Conservation (phyloP, 2,329 filamentous ascomycete genomes). For the Akanthomyces dipterigenus region DNA sequence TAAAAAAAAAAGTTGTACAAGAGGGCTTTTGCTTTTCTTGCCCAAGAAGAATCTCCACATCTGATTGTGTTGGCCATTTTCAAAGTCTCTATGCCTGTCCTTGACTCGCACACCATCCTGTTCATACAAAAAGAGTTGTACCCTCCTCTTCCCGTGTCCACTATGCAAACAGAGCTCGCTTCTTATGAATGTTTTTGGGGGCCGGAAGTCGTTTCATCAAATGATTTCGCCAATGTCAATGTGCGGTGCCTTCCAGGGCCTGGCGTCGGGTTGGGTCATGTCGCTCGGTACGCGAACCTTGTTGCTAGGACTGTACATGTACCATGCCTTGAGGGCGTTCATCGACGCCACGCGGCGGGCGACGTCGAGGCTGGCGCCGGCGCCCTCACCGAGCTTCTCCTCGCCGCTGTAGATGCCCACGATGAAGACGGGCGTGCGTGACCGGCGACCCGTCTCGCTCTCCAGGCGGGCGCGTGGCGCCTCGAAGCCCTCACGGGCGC, state of each 20-base stretch:
- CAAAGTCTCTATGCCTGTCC: neutral
- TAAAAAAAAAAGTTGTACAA: conserved; percentile 18
- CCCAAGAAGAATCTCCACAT: neutral
- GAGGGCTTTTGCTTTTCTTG: neutral
- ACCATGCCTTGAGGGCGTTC: conserved; percentile 86
- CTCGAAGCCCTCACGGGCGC: conserved; percentile 84
- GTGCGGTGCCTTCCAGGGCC: conserved; percentile 59
- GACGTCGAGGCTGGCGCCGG: conserved; percentile 68
- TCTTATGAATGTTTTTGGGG: neutral
- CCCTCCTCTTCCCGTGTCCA: neutral
- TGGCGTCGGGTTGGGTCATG: conserved; percentile 54
- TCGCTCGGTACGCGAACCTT: conserved; percentile 63
- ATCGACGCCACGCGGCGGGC: conserved; percentile 76
- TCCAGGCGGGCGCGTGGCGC: conserved; percentile 78
- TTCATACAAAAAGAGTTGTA: conserved; percentile 12
- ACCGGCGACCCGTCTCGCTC: conserved; percentile 81
- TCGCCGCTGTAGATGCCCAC: conserved; percentile 89
- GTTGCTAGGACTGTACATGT: conserved; percentile 77
- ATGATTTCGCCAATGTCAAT: conserved; percentile 68
- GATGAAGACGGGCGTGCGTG: conserved; percentile 81
- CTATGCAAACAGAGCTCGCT: conserved; percentile 1
- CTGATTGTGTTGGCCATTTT: neutral
- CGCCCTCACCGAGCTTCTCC: conserved; percentile 90
- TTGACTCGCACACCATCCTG: conserved; percentile 10
- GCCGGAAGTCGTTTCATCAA: conserved; percentile 20